Percentiles rank a stretch among this genome's conserved stretches.
Conservation (phyloP, 768 basidiomycete species). For the Hericium erinaceus region DNA sequence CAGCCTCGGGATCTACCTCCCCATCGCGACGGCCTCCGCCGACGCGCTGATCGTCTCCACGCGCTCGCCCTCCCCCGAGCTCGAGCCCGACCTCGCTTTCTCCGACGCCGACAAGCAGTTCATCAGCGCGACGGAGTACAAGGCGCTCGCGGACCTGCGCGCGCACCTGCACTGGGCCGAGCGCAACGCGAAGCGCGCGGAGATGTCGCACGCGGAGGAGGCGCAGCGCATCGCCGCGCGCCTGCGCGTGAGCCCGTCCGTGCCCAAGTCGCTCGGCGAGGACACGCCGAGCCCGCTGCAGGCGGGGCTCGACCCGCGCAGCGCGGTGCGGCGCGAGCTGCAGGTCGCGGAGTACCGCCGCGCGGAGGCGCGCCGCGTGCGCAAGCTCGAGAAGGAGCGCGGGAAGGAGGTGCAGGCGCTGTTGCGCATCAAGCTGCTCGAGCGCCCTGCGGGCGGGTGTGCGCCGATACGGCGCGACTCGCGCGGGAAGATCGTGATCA, state of each 20-base stretch:
- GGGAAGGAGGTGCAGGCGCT: constrained; percentile 47
- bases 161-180: constrained; percentile 11
- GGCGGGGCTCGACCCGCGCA: constrained; percentile 21
- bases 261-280: constrained; percentile 1
- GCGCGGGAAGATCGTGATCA: constrained; percentile 11
- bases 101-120: constrained; percentile 1
- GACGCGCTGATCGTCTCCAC: constrained; percentile 3
- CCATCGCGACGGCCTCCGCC: constrained; percentile 11
- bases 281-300: not conserved
- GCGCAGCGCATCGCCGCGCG: constrained; percentile 9
- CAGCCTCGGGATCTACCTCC: constrained; percentile 11
- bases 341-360: constrained; percentile 11
- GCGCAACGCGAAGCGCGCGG: constrained; percentile 13
- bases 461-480: constrained; percentile 11
- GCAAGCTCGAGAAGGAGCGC: constrained; percentile 46
- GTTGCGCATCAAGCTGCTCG: constrained; percentile 44
- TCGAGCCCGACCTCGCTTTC: constrained; percentile 11
- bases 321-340: constrained; percentile 23
- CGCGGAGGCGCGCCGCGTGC: constrained; percentile 22
- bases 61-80: constrained; percentile 1
- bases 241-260: constrained; percentile 10
- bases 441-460: constrained; percentile 16
- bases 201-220: constrained; percentile 6
- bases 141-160: constrained; percentile 9
- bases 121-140: constrained; percentile 8